Base-by-base conservation (phyloP, 2,329 filamentous ascomycete genomes). In the Fusarium devonianum region DNA sequence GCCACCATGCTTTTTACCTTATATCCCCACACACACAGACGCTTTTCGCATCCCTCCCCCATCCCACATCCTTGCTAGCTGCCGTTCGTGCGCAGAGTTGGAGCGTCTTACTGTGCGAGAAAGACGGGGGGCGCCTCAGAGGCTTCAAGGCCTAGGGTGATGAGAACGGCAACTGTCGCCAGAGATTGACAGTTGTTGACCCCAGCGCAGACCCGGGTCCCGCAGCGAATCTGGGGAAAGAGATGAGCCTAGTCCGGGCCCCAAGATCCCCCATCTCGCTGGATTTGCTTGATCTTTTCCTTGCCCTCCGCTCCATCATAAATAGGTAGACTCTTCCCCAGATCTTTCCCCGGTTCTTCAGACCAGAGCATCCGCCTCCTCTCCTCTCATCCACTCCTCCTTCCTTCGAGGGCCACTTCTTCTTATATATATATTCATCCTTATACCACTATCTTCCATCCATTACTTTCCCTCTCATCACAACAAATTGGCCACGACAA, bases 311-410 rank as follows among this genome's bases (percentile, higher is more conserved):
- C n/a, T 30, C 23, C 35, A 28, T 42, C 47, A 23, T 44, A 34
- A 51, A 59, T 58, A 65, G 47, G 38, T 29, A 12, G 37, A 17
- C 41, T 48, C 58, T 62, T 62, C 63, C 62, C 62, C 63, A 60
- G 47, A 37, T 39, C 58, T 50, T 34, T 6, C 30, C 37, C 49
- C 22, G 43, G 46, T 36, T 56, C 53, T 45, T 23, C 51, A 61
- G 58, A 53, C 50, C 58, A 62, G 53, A 63, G 56, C 52, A 62
- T 55, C 44, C 39, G 45, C 49, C 36, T 57, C 39, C 49, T 56
- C 48, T 36, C 53, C 59, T 60, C 56, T 34, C 48, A 40, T 30
- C 30, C 45, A 22, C 33, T 29, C 41, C 30, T 48, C 33, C 29
- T 47, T 49, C 38, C 30, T 37, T 23, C 22, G 56, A 53, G 48